Evolutionary conservation across 2,329 filamentous ascomycete genomes (phyloP), one percentile per base, ranked within the genome.

Genomic region (Thermoascus crustaceus): DNA sequence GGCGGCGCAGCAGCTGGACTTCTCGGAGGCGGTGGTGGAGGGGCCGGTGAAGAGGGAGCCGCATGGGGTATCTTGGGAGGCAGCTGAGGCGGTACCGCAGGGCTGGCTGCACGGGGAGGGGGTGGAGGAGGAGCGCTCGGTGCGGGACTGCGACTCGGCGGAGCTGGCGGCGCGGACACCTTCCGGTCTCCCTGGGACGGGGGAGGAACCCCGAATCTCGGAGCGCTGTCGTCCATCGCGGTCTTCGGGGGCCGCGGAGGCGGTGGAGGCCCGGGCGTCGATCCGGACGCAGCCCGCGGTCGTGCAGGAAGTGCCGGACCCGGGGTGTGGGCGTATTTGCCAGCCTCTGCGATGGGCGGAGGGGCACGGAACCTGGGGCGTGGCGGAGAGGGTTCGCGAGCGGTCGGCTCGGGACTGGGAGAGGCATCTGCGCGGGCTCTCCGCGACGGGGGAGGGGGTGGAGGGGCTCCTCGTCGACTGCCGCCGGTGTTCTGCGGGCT

Each of bases 331-430:
- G 82, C 86, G 54, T 78, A 91, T 61, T 85, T 94, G 23, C 91
- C 91, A 39, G 91, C 91, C 58, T 94, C 88, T 37, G 85, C 78
- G 40, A 96, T 64, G 2, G 89, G 85, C 21, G 91, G 91, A 30
- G 91, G 91, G 6, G 85, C 89, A 45, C 79, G 75, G 66, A 94
- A 96, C 49, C 72, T 74, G 6, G 77, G 76, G 34, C 80, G 74
- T 14, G 80, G 76, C 8, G 85, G 84, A 9, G 80, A 78, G 9
- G 81, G 75, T 40, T 85, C 81, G 52, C 79, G 72, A 19, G 81
- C 74, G n/a, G 83, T 76, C 23, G 66, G 64, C 10, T 67, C 62
- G 68, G 57, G 46, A 36, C 27, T 47, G 47, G 18, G 68, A 68
- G 67, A 55, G 18, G 58, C 58, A 34, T 71, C 68, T 22, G 56